Percentiles rank a stretch among this genome's conserved stretches.
These are phyloP conservation scores for Ceratocystis papillata DNA, from an alignment of 2,329 filamentous ascomycete species.

Conservation along the genomic window DNA sequence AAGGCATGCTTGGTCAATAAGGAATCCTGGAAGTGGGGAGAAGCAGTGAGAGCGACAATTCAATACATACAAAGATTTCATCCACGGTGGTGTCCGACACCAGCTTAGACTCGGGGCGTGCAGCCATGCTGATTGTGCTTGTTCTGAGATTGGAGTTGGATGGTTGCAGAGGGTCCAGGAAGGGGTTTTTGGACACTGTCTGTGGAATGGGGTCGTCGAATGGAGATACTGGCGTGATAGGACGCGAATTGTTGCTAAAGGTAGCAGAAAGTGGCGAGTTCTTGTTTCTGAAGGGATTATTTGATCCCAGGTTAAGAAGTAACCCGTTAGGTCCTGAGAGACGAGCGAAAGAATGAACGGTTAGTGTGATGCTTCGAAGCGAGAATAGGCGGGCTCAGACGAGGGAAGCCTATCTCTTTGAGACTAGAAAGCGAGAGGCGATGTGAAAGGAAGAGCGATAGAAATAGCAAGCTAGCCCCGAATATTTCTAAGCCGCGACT, in stretches of 20 bases:
- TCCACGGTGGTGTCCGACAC: slow-evolving; percentile 43
- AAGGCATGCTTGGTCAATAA: background rate
- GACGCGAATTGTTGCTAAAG: slow-evolving; percentile 31
- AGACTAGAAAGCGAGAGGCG: background rate
- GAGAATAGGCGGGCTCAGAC: slow-evolving; percentile 28
- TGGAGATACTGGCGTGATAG: slow-evolving; percentile 40
- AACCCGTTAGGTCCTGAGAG: slow-evolving; percentile 36
- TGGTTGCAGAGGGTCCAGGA: slow-evolving; percentile 45
- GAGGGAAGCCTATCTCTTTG: background rate
- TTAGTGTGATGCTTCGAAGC: slow-evolving; percentile 34
- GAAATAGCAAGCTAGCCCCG: background rate
- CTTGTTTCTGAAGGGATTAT: slow-evolving; percentile 71
- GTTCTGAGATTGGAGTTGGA: slow-evolving; percentile 11
- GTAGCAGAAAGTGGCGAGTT: slow-evolving; percentile 41
- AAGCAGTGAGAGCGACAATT: background rate
- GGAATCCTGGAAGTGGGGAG: background rate
- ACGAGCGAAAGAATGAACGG: slow-evolving; percentile 39
- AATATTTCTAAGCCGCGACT: background rate
- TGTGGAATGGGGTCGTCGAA: slow-evolving; percentile 47
- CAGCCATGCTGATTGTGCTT: slow-evolving; percentile 35
- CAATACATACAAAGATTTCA: slow-evolving; percentile 62
- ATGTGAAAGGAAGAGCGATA: background rate
- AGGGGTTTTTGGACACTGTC: slow-evolving; percentile 63
- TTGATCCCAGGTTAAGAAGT: slow-evolving; percentile 61
- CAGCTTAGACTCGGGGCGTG: slow-evolving; percentile 37